Evolutionary conservation across 2,329 filamentous ascomycete species (phyloP), one percentile per base, ranked within the genome.

Genomic region (Ceratocystis albifundus): DNA sequence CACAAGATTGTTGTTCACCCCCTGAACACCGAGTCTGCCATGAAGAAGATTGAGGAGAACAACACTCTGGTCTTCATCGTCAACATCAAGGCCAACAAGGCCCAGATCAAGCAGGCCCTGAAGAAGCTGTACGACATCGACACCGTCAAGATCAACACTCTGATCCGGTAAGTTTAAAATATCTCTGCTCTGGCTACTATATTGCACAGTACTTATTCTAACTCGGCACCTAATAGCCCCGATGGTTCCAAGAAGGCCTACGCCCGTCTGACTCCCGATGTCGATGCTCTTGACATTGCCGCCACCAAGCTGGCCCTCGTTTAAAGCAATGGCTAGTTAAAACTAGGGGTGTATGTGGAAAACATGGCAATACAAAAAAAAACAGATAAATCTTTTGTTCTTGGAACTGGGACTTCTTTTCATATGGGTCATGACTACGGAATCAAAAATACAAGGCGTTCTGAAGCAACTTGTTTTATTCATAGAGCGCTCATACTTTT

Each of bases 41-140:
- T 99, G 93, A 99, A 99, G 90, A 96, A 96, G 89, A 96, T 99
- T 74, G 94, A 99, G 85, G 94, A 99, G 88, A 92, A 99, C 87
- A 99, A 99, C 87, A 99, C 94, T 73, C 87, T 99, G 65, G 90
- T 96, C 77, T 96, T 96, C 85, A 96, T 96, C 74, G 90, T 95
- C 76, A 89, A 96, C 74, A 82, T 93, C 79, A 95, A 95, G 88
- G 87, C 93, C 79, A 99, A 99, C 88, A 99, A 99, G 90, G 87
- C 91, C 77, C 94, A 99, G 84, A 99, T 99, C 83, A 96, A 96
- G 86, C 84, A 86, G 75, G 89, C 93, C 70, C 83, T 99, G 73
- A 99, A 97, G 91, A 96, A 94, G 88, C 88, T 97, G 73, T 99
- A 99, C 80, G 94, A 97, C 79, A 94, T 99, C 72, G 93, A 96